Conservation (phyloP, 2,329 filamentous ascomycete species). For the Exserohilum rostratum region DNA sequence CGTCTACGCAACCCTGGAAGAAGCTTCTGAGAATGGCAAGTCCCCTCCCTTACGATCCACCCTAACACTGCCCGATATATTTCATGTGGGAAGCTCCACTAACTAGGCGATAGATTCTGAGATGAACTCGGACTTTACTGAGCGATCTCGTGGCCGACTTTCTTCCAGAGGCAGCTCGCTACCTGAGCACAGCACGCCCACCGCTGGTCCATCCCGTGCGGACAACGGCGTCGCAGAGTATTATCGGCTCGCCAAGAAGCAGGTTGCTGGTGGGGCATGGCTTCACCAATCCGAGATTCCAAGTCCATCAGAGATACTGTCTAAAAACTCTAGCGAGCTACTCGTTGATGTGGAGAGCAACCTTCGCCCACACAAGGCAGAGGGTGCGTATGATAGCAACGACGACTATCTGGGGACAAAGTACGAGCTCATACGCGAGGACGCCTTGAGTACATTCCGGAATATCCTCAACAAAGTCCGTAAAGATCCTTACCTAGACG, state of each 20-base stretch:
- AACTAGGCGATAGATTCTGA: conserved; percentile 20
- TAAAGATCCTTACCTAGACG: conserved; percentile 46
- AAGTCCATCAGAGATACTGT: conserved; percentile 57
- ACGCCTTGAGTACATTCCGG: conserved; percentile 72
- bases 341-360: conserved; percentile 30
- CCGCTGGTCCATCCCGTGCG: conserved; percentile 8
- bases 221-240: conserved; percentile 40
- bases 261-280: conserved; percentile 34
- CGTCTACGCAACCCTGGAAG: conserved; percentile 13
- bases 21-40: conserved; percentile 12
- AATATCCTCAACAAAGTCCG: conserved; percentile 62
- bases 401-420: conserved; percentile 73
- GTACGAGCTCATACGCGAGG: conserved; percentile 77
- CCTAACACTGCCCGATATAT: neutral
- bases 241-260: conserved; percentile 22
- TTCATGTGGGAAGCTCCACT: conserved; percentile 4
- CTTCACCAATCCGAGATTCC: conserved; percentile 61
- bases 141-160: conserved; percentile 17
- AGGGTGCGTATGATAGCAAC: conserved; percentile 64
- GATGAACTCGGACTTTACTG: conserved; percentile 22
- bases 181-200: conserved; percentile 21
- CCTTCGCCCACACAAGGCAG: conserved; percentile 37
- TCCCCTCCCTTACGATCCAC: neutral
- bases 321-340: neutral
- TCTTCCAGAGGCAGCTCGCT: conserved; percentile 1